Evolutionary conservation across 2,329 filamentous ascomycete species (phyloP).

Genomic region (Claviceps lovelessii): DNA sequence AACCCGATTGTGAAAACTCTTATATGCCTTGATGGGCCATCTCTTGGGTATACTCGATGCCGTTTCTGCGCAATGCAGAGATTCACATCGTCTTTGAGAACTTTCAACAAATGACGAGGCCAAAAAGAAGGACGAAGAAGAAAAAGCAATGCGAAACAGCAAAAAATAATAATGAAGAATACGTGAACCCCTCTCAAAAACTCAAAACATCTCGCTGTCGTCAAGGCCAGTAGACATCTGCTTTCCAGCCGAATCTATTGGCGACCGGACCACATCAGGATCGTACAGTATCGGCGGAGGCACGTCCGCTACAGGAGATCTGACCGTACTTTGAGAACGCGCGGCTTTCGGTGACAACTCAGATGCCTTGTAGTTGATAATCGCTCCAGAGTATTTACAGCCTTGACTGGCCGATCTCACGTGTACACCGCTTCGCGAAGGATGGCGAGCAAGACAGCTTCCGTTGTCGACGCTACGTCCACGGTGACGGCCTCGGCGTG

Average conservation of each 20-base stretch:
- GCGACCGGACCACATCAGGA: conserved; percentile 19
- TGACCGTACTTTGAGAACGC: conserved; percentile 12
- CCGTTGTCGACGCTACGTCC: conserved; percentile 41
- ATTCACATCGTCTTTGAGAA: neutral
- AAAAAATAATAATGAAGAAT: neutral
- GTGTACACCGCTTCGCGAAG: conserved; percentile 44
- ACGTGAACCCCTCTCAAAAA: neutral
- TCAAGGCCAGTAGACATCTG: conserved; percentile 37
- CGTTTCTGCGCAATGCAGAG: neutral
- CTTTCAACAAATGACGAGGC: neutral
- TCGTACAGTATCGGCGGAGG: conserved; percentile 26
- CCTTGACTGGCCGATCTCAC: conserved; percentile 46
- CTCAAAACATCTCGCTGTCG: conserved; percentile 40
- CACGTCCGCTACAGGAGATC: conserved; percentile 13
- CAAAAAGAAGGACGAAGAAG: neutral
- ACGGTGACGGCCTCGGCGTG: conserved; percentile 35
- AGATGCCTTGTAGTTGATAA: conserved; percentile 14
- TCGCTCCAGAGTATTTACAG: conserved; percentile 26
- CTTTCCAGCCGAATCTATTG: conserved; percentile 20
- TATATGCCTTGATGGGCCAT: neutral
- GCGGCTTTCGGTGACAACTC: conserved; percentile 26
- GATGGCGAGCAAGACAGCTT: conserved; percentile 33
- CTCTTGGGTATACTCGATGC: neutral
- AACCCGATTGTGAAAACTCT: too few relatives aligned
- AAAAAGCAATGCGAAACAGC: neutral